Evolutionary conservation across 768 basidiomycete genomes (phyloP).

Genomic region (Rhizopogon rudus): DNA sequence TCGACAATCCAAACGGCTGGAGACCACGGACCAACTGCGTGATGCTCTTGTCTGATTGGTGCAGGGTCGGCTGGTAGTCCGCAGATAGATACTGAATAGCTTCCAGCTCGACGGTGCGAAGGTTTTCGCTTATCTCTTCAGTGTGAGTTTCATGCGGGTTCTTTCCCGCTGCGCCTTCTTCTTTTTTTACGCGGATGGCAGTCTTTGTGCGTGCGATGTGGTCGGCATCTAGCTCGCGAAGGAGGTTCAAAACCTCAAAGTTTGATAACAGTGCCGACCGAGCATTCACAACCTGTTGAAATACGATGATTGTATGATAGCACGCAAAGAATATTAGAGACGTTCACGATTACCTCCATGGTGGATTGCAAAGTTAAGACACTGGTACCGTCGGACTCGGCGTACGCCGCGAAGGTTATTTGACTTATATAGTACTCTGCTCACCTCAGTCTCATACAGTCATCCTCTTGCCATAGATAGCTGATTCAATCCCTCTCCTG

Average conservation of each 20-base stretch:
- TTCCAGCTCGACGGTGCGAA: slow-evolving; percentile 85
- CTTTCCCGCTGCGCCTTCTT: slow-evolving; percentile 52
- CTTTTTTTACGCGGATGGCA: slow-evolving; percentile 70
- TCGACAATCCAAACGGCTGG: slow-evolving; percentile 69
- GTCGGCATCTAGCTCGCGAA: slow-evolving; percentile 72
- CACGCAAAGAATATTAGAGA: not conserved
- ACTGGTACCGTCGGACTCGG: not conserved
- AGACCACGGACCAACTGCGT: slow-evolving; percentile 62
- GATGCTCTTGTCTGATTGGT: slow-evolving; percentile 64
- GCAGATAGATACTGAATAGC: slow-evolving; percentile 82
- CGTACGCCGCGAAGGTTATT: not conserved
- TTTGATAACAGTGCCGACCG: slow-evolving; percentile 85
- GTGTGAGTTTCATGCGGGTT: slow-evolving; percentile 26
- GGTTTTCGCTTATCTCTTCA: slow-evolving; percentile 69
- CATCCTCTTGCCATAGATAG: too few species aligned
- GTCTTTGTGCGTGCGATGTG: slow-evolving; percentile 66
- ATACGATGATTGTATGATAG: not conserved
- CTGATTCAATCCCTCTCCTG: too few species aligned
- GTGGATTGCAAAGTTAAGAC: not conserved
- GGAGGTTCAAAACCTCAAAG: slow-evolving; percentile 75
- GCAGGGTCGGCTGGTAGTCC: slow-evolving; percentile 60
- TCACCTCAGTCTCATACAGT: too few species aligned
- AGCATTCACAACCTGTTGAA: slow-evolving; percentile 34
- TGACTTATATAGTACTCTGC: not conserved
- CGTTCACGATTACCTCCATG: not conserved